phyloP scores from a whole-genome alignment of 2,329 filamentous ascomycete species.

The Mollisia scopiformis region DNA sequence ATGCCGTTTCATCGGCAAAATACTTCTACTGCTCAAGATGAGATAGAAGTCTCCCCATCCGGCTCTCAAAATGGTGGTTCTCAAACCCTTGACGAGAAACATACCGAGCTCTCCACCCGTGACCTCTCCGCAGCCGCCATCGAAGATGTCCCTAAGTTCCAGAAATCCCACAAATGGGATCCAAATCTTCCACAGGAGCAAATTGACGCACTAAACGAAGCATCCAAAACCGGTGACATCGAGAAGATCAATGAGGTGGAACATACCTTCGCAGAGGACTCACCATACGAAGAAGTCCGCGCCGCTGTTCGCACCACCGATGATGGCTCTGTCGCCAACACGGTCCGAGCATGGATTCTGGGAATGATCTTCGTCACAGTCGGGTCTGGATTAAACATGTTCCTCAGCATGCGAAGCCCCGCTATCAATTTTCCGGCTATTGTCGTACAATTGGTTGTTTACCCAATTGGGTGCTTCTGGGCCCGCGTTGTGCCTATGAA shows the following conservation, averaged over 20 bases:
- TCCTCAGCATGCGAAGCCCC: constrained; percentile 23
- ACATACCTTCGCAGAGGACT: constrained; percentile 54
- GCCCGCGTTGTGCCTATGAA: constrained; percentile 44
- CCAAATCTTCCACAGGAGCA: constrained; percentile 28
- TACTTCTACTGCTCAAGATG: neutral
- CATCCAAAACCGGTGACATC: constrained; percentile 25
- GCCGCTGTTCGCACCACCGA: constrained; percentile 67
- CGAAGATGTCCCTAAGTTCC: constrained; percentile 21
- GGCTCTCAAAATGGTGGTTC: neutral
- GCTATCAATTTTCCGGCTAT: constrained; percentile 20
- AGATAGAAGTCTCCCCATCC: neutral
- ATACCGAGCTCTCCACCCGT: neutral
- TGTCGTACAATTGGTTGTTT: constrained; percentile 53
- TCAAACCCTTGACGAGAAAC: constrained; percentile 10
- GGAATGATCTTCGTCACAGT: constrained; percentile 45
- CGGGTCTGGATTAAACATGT: constrained; percentile 27
- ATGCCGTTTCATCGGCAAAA: neutral
- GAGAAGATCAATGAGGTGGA: constrained; percentile 41
- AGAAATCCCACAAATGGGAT: constrained; percentile 29
- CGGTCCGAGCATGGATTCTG: constrained; percentile 65
- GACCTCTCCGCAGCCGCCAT: neutral
- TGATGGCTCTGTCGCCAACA: constrained; percentile 66
- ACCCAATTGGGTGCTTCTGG: constrained; percentile 25
- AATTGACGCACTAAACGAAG: constrained; percentile 24
- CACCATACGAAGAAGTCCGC: constrained; percentile 61